These are phyloP conservation scores for Aspergillus vadensis DNA, from an alignment of 2,329 filamentous ascomycete genomes.

Conservation along the genomic window DNA sequence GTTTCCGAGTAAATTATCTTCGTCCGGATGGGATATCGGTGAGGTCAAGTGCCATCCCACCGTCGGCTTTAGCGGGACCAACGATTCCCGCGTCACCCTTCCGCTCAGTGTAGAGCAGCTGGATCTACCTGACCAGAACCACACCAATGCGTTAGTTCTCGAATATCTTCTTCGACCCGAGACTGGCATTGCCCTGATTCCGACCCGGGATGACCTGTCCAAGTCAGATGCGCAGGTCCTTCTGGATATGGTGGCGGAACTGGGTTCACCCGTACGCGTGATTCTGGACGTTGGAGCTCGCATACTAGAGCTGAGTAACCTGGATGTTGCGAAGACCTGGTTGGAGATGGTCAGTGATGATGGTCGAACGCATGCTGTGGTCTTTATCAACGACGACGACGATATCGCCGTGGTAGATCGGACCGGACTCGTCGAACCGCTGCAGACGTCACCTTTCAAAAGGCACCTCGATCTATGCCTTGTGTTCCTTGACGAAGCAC, in stretches of 20 bases:
- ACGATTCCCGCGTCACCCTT: slow-evolving; percentile 61
- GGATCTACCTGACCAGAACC: slow-evolving; percentile 56
- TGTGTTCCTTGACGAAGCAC: slow-evolving; percentile 69
- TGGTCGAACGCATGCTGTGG: slow-evolving; percentile 44
- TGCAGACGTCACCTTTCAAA: slow-evolving; percentile 62
- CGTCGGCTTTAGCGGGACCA: slow-evolving; percentile 71
- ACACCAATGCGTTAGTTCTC: slow-evolving; percentile 70
- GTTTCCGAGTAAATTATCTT: slow-evolving; percentile 64
- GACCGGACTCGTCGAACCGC: slow-evolving; percentile 25
- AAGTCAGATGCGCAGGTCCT: slow-evolving; percentile 40
- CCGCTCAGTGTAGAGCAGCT: slow-evolving; percentile 59
- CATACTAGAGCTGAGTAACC: slow-evolving; percentile 65
- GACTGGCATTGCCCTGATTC: slow-evolving; percentile 41
- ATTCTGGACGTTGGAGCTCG: slow-evolving; percentile 73
- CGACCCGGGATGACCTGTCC: slow-evolving; percentile 17
- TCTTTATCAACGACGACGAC: slow-evolving; percentile 56
- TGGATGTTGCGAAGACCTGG: slow-evolving; percentile 57
- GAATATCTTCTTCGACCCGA: slow-evolving; percentile 58
- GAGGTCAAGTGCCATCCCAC: slow-evolving; percentile 51
- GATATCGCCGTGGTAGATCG: slow-evolving; percentile 35
- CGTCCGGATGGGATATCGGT: slow-evolving; percentile 68
- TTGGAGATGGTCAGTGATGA: slow-evolving; percentile 37
- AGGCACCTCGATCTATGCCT: slow-evolving; percentile 61
- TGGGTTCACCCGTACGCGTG: slow-evolving; percentile 53
- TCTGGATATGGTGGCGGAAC: slow-evolving; percentile 46